Base-by-base conservation (phyloP, 768 basidiomycete species). In the Tulasnella sp. region DNA sequence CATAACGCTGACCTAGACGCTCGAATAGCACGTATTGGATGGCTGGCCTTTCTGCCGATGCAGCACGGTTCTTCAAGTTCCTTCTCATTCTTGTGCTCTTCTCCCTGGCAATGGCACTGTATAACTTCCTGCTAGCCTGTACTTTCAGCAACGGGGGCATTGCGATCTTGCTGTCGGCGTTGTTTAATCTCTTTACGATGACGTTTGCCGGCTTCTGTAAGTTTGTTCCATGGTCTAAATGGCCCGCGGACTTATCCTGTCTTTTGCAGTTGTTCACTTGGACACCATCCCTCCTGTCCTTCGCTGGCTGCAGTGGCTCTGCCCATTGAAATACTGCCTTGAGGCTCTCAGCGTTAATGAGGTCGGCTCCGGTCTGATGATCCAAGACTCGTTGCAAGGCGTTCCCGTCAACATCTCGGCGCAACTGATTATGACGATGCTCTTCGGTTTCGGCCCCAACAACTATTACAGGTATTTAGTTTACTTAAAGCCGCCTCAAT, bases 1-100 rank as follows among this genome's bases (percentile, higher is more conserved):
- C 29, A 5, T 40, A 3, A 40, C 40, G 36, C 64, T 73, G 34
- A 67, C 40, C 79, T 78, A 80, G 71, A 22, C 78, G 38, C 75
- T 7, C 22, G 29, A 29, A 12, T 77, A 92, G 91, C 72, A 91
- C 91, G n/a, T 95, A 94, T 80, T 94, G 93, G 93, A 96, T 98
- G 96, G 94, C 94, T 2, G 96, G 96, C 15, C 88, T 98, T 4
- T 87, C 93, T 1, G 86, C 86, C 4, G 87, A 92, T 58, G 90
- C 94, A 1, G 88, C 90, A 0, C 86, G 91, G 81, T 98, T 91
- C 86, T 99, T 97, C 91, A 99, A 97, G 81, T 99, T 93, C 84
- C 85, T 97, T 29, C 88, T 98, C 80, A 92, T 97, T 78, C 86
- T 98, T 22, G 91, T 94, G 25, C 85, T 97, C 29, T 97, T 91